A percentile compares a stretch with the other conserved stretches of the same genome.
phyloP scores from a whole-genome alignment of 768 basidiomycete genomes.

The Rhizopogon vinicolor region DNA sequence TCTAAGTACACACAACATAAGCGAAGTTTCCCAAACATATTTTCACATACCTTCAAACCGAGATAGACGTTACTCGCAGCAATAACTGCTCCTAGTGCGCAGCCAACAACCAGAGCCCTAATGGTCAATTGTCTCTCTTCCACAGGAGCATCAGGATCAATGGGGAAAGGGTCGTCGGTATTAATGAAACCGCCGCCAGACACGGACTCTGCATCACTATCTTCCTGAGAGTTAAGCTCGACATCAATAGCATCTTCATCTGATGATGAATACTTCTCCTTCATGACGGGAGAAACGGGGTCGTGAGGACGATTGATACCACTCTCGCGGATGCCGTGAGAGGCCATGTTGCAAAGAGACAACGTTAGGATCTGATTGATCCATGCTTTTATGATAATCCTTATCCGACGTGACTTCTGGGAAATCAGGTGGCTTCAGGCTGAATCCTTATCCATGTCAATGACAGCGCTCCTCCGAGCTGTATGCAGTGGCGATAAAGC shows the following conservation, averaged over 20 bases:
- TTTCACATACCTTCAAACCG: conserved; percentile 42
- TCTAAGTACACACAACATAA: conserved; percentile 19
- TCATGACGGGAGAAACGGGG: not conserved
- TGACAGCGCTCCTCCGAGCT: not conserved
- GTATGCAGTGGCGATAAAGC: not conserved
- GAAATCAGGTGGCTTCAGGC: not conserved
- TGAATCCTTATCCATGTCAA: not conserved
- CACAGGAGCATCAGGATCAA: conserved; percentile 38
- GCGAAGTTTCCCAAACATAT: not conserved
- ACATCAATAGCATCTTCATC: conserved; percentile 2
- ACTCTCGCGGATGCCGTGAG: conserved; percentile 1
- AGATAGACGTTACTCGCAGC: conserved; percentile 65
- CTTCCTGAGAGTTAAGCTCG: conserved; percentile 5
- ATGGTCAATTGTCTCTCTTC: conserved; percentile 39
- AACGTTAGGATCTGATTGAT: not conserved
- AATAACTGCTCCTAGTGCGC: conserved; percentile 48
- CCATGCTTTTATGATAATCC: conserved; percentile 2
- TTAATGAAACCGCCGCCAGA: not conserved
- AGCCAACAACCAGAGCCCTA: conserved; percentile 48
- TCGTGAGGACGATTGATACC: not conserved
- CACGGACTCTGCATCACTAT: not conserved
- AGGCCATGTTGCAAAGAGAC: not conserved
- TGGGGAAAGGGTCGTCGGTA: conserved; percentile 43
- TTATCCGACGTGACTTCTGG: not conserved
- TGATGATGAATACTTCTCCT: conserved; percentile 2